phyloP scores from a whole-genome alignment of 2,329 filamentous ascomycete species.

The Beauveria pseudobassiana region DNA sequence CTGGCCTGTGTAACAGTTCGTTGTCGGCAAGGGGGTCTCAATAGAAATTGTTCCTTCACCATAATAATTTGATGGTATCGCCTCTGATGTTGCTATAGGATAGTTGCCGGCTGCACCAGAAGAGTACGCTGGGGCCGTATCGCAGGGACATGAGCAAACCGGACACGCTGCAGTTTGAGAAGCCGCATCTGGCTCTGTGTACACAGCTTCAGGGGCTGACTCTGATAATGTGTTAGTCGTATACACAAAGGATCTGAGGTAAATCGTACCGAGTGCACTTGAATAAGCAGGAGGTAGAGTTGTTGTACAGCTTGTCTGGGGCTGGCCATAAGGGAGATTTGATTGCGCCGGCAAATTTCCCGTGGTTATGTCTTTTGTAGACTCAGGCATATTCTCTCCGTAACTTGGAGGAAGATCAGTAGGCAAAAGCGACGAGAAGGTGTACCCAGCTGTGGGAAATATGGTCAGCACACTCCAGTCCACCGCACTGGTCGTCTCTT shows the following conservation, averaged over 20 bases:
- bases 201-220: not conserved
- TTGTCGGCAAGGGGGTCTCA: not conserved
- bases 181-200: not conserved
- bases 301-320: not conserved
- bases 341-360: not conserved
- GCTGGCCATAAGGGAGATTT: not conserved
- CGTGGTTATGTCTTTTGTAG: no score
- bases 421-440: not conserved
- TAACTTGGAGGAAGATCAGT: not conserved
- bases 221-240: not conserved
- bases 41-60: not conserved
- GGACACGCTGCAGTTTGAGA: not conserved
- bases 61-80: not conserved
- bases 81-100: not conserved
- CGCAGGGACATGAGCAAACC: not conserved
- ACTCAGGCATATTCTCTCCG: not conserved
- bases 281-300: conserved; percentile 1
- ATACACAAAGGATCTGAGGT: not conserved
- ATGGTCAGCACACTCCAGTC: not conserved
- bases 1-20: not conserved
- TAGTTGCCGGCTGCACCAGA: not conserved
- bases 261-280: not conserved
- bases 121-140: not conserved
- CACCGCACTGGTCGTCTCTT: not conserved
- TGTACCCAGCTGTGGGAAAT: not conserved